A percentile compares a stretch with the other conserved stretches of the same genome.
These are phyloP conservation scores for Angophora floribunda DNA, from an alignment of 345 rosid genomes.

Conservation along the genomic window DNA sequence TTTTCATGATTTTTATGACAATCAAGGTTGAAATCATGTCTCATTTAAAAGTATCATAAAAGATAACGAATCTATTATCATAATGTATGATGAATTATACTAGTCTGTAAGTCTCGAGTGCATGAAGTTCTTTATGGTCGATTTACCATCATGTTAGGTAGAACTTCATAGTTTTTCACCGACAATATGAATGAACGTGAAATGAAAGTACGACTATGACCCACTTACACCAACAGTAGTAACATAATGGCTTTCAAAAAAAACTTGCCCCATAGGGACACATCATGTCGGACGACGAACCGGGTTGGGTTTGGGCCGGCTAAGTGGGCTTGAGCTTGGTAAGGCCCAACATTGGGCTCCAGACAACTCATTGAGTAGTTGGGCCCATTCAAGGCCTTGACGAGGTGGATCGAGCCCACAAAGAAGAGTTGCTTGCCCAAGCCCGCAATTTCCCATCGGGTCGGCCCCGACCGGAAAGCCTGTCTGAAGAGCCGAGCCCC, in stretches of 20 bases:
- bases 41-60: background rate
- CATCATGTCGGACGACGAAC: background rate
- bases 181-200: background rate
- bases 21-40: rapidly evolving
- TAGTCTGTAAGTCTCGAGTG: background rate
- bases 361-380: background rate
- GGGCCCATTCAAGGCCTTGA: background rate
- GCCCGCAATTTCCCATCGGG: background rate
- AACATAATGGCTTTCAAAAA: background rate
- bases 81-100: background rate
- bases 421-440: background rate
- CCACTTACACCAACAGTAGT: background rate
- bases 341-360: background rate
- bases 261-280: background rate
- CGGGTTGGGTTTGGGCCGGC: background rate
- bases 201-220: background rate
- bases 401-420: background rate
- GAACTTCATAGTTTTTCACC: background rate
- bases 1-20: background rate
- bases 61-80: rapidly evolving
- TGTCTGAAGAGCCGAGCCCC: background rate
- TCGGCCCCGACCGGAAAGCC: background rate
- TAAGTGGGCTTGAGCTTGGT: rapidly evolving
- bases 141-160: background rate
- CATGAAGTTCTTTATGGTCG: background rate